phyloP scores from a whole-genome alignment of 116 monocot species.

The Thalassia testudinum region DNA sequence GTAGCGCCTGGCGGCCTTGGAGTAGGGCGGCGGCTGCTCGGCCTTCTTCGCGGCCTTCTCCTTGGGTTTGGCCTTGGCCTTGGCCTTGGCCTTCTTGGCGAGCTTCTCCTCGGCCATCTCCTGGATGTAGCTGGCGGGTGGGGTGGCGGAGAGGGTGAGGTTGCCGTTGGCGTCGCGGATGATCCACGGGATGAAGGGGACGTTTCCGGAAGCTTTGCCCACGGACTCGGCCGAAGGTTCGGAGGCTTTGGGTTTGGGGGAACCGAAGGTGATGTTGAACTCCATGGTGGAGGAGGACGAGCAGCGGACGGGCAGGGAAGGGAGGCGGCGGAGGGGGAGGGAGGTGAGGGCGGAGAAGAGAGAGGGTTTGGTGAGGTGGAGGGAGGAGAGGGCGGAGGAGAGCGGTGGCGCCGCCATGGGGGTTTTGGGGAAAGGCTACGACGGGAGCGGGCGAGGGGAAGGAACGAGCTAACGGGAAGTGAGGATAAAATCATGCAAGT shows the following conservation, averaged over 20 bases:
- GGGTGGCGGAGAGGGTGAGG: constrained; percentile 30
- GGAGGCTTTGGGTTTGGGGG: constrained; percentile 4
- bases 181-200: constrained; percentile 58
- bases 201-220: neutral
- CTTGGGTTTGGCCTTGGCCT: constrained; percentile 17
- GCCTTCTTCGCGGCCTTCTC: constrained; percentile 1
- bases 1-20: constrained; percentile 92
- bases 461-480: too few relatives aligned
- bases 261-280: constrained; percentile 54
- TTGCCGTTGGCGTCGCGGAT: constrained; percentile 48
- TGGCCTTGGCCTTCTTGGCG: constrained; percentile 11
- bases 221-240: constrained; percentile 2
- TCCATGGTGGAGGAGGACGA: constrained; percentile 8
- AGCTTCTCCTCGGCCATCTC: constrained; percentile 42
- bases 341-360: neutral
- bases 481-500: too few relatives aligned
- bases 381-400: neutral
- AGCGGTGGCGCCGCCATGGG: neutral
- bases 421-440: neutral
- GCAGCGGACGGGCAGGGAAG: neutral
- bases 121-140: constrained; percentile 53
- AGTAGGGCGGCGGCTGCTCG: constrained; percentile 34
- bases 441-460: too few relatives aligned
- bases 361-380: neutral
- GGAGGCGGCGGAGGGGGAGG: neutral